These are phyloP conservation scores for Phytophthora pseudosyringae DNA, from an alignment of 352 stramenopile species.

Conservation along the genomic window DNA sequence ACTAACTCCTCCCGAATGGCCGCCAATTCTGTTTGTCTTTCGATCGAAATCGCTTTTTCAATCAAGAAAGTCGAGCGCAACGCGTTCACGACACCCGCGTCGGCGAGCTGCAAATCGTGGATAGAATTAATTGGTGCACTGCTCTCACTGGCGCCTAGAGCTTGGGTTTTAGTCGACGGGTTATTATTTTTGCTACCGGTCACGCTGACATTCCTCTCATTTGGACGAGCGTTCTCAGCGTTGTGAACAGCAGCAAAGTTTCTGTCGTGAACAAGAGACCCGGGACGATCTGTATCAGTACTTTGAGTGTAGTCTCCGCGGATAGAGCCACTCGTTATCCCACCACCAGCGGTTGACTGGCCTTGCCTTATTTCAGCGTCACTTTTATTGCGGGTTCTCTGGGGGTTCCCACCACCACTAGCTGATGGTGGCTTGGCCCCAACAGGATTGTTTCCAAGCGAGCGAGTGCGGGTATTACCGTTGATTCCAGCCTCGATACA, in stretches of 20 bases:
- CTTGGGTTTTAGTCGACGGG: neutral
- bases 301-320: neutral
- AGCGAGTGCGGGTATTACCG: neutral
- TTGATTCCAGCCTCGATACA: neutral
- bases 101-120: constrained; percentile 59
- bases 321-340: neutral
- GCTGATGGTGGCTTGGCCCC: neutral
- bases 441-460: neutral
- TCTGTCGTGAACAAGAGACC: constrained; percentile 3
- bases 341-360: neutral
- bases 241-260: constrained; percentile 2
- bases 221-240: neutral
- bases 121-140: constrained; percentile 46
- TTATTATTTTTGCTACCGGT: neutral
- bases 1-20: constrained; percentile 52
- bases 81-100: constrained; percentile 60
- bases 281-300: neutral
- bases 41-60: constrained; percentile 74
- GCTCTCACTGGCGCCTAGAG: constrained; percentile 11
- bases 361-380: constrained; percentile 7
- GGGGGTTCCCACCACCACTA: neutral
- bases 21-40: constrained; percentile 45
- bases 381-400: neutral
- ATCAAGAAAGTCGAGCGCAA: constrained; percentile 69
- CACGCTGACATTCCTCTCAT: neutral